Evolutionary conservation across 441 rosid genomes (phyloP).

Genomic region (Brassica balearica): DNA sequence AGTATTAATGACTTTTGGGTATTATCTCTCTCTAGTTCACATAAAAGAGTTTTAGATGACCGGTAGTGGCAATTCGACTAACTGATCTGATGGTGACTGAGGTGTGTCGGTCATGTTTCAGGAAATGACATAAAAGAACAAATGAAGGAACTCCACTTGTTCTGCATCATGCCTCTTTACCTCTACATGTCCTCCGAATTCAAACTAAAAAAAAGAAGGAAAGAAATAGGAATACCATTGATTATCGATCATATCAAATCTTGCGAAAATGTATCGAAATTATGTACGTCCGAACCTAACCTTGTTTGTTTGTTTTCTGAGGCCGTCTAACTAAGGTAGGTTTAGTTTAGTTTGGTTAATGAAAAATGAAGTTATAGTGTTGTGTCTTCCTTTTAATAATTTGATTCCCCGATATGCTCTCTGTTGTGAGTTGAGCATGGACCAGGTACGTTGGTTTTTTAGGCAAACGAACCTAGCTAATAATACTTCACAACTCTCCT

Average conservation of each 20-base stretch:
- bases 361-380: not conserved
- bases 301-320: not conserved
- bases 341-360: not conserved
- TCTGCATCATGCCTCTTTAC: not conserved
- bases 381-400: not conserved
- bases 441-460: not conserved
- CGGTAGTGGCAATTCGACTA: slow-evolving; percentile 4
- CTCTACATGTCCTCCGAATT: not conserved
- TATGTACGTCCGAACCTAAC: not conserved
- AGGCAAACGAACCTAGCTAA: not conserved
- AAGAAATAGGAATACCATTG: not conserved
- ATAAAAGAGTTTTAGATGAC: not conserved
- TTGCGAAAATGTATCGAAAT: not conserved
- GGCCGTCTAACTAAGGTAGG: not conserved
- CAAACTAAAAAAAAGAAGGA: not conserved
- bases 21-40: slow-evolving; percentile 27
- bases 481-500: not conserved
- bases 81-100: not conserved
- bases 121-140: not conserved
- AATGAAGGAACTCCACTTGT: not conserved
- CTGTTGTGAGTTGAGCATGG: not conserved
- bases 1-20: slow-evolving; percentile 10
- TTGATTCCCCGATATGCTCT: not conserved
- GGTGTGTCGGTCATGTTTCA: slow-evolving; percentile 6
- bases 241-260: not conserved